Conservation (phyloP, 345 rosid genomes). For the Geranium rotundifolium region DNA sequence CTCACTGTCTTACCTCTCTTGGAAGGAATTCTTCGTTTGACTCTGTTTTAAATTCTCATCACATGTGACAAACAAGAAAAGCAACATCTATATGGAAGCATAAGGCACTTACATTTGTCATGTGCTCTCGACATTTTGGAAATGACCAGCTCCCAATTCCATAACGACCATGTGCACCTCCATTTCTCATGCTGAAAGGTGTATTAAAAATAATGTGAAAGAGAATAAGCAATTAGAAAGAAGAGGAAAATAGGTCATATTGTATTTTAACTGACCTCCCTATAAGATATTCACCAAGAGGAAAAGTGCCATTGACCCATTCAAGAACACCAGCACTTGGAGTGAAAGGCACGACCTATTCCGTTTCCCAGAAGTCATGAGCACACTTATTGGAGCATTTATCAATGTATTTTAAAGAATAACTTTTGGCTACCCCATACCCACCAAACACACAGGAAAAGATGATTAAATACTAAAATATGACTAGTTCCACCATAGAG, state of each 20-base stretch:
- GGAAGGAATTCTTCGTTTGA: not conserved
- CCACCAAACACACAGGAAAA: not conserved
- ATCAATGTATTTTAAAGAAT: not conserved
- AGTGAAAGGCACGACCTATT: slow-evolving; percentile 90
- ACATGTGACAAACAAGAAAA: not conserved
- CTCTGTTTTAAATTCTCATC: not conserved
- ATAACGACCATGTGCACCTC: slow-evolving; percentile 88
- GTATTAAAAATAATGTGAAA: not conserved
- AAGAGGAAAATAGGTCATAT: not conserved
- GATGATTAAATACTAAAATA: too few relatives aligned
- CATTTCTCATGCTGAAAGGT: slow-evolving; percentile 58
- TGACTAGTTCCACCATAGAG: not conserved
- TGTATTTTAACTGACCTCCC: slow-evolving; percentile 53
- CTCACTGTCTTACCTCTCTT: not conserved
- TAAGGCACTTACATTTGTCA: slow-evolving; percentile 52
- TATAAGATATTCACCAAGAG: slow-evolving; percentile 87
- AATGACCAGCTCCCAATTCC: slow-evolving; percentile 78
- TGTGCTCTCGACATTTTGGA: slow-evolving; percentile 68
- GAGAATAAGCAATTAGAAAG: not conserved
- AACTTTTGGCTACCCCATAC: too few relatives aligned
- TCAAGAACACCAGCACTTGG: slow-evolving; percentile 99
- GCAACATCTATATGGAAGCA: slow-evolving; percentile 4
- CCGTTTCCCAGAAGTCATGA: slow-evolving; percentile 14
- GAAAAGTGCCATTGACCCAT: slow-evolving; percentile 96
- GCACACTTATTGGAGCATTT: not conserved